Base-by-base conservation (phyloP, 2,329 filamentous ascomycete genomes). In the Exophiala sp. region DNA sequence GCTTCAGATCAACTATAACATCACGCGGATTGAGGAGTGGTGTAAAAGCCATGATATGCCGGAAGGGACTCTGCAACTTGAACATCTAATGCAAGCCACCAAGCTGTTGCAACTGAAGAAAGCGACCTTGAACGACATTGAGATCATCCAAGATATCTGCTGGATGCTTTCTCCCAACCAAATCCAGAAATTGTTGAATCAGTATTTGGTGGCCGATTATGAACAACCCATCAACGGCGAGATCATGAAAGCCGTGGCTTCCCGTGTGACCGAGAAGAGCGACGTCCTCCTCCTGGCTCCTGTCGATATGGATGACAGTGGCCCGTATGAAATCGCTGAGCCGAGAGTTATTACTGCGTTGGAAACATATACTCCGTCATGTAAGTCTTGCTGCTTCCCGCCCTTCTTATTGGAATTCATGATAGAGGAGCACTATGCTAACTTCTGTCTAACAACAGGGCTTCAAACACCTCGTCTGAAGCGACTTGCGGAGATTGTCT, bases 11-110 rank as follows among this genome's bases (percentile, higher is more conserved):
- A 98, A 98, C 74, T 98, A 98, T 77, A 98, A 98, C 73, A 98
- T 98, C 68, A 98, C 93, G 19, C 82, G 93, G 50, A 98, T 98
- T 57, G 93, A 98, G 70, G 93, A 98, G 72, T 98, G 93, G 93
- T 98, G 93, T 74, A 98, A 98, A 81, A 95, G 90, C 65, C 94
- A 98, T 68, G 93, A 97, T 62, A 97, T 98, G 91, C 93, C 93
- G 1, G 91, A 98, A 70, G 93, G 93, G 48, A 98, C 91, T 23
- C 78, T 98, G 46, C 91, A 97, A 73, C 79, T 98, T 49, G 93
- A 98, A 75, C 93, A 98, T 75, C 73, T 98, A 61, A 98, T 98
- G 93, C 86, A 88, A 72, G 93, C 93, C 46, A 98, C 93, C 16
- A 98, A 98, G 74, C 83, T 98, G 58, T 78, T 98, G 58, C 93